Conservation (phyloP, 192 early-diverging fungal species). For the Geranomyces michiganensis region DNA sequence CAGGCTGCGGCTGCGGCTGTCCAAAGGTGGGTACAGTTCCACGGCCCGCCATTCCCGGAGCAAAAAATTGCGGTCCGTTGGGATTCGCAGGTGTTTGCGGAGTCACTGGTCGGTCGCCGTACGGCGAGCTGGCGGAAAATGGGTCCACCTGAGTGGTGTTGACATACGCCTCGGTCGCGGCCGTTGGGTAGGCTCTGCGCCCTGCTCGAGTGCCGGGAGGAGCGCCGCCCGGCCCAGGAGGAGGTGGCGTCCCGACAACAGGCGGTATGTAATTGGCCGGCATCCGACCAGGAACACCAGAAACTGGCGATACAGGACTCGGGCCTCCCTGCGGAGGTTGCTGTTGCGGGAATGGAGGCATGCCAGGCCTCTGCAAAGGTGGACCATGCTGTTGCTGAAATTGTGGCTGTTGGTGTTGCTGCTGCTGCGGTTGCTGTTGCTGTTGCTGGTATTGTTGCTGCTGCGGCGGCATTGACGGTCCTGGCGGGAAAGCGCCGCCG, state of each 20-base stretch:
- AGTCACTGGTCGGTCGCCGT: slow-evolving; percentile 17
- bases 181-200: slow-evolving; percentile 29
- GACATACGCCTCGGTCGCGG: slow-evolving; percentile 15
- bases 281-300: neutral
- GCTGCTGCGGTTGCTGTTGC: no score
- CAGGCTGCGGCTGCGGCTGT: neutral
- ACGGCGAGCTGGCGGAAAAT: slow-evolving; percentile 26
- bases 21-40: slow-evolving; percentile 23
- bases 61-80: slow-evolving; percentile 27
- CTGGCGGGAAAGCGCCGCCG: neutral
- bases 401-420: neutral
- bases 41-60: slow-evolving; percentile 9
- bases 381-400: neutral
- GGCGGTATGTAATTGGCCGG: slow-evolving; percentile 32
- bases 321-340: neutral
- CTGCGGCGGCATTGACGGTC: neutral
- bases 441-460: no score
- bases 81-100: slow-evolving; percentile 6
- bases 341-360: neutral
- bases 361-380: slow-evolving; percentile 1
- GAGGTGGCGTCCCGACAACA: slow-evolving; percentile 30
- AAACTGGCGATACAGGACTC: neutral
- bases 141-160: slow-evolving; percentile 24
- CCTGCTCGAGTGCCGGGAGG: slow-evolving; percentile 32
- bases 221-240: slow-evolving; percentile 24